Conservation (phyloP, 805 yeast genomes). For the Yamadazyma philogaea region DNA sequence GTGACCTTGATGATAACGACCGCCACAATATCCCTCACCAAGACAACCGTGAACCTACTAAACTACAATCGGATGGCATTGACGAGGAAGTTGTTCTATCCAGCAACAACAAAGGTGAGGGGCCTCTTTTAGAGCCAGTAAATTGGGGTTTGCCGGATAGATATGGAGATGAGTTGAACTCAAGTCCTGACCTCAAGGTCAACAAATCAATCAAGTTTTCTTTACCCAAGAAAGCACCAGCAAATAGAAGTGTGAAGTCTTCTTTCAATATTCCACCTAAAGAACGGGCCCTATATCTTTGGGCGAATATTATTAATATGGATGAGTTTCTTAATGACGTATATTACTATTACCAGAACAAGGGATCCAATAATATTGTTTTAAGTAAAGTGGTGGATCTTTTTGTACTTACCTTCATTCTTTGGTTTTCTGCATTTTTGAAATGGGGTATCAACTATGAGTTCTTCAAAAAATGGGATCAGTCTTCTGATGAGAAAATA, state of each 20-base stretch:
- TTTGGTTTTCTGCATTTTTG: slow-evolving; percentile 73
- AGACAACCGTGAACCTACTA: neutral
- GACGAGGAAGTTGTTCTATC: neutral
- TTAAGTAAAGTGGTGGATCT: slow-evolving; percentile 64
- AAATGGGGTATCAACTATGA: slow-evolving; percentile 74
- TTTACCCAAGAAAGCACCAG: slow-evolving; percentile 12
- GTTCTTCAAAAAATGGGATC: slow-evolving; percentile 25
- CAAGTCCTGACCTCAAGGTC: neutral
- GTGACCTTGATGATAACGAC: neutral
- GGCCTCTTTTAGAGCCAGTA: neutral
- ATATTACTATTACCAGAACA: slow-evolving; percentile 79
- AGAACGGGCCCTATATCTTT: slow-evolving; percentile 86
- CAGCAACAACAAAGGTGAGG: neutral
- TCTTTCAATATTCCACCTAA: slow-evolving; percentile 37
- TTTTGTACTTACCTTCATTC: slow-evolving; percentile 72
- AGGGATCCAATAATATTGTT: slow-evolving; percentile 79
- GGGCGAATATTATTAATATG: slow-evolving; percentile 94
- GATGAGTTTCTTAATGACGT: slow-evolving; percentile 83
- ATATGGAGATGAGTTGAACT: slow-evolving; percentile 8
- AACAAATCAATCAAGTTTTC: slow-evolving; percentile 13
- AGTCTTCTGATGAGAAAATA: slow-evolving; percentile 16
- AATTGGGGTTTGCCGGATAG: slow-evolving; percentile 5
- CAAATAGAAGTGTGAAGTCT: slow-evolving; percentile 10
- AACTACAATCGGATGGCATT: neutral
- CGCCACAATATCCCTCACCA: neutral